Conservation (phyloP, 306 rosid genomes). For the Pterocarpus macrocarpus region DNA sequence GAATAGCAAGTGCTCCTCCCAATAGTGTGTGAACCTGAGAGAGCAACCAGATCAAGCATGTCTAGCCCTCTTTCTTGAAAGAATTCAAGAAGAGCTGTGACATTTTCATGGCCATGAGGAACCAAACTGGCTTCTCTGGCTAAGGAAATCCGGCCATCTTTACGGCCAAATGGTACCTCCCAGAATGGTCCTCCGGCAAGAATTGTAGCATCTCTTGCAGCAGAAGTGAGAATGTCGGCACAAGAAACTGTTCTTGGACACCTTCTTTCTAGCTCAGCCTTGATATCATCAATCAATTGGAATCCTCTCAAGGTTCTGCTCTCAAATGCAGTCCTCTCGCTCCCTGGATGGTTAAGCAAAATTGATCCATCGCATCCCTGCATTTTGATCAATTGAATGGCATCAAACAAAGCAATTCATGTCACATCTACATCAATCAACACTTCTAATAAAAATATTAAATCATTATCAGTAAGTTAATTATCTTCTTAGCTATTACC, state of each 20-base stretch:
- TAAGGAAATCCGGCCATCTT: constrained; percentile 71
- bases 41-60: constrained; percentile 80
- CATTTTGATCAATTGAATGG: constrained; percentile 28
- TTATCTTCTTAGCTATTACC: neutral
- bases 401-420: constrained; percentile 16
- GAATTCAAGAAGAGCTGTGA: constrained; percentile 59
- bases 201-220: constrained; percentile 88
- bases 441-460: neutral
- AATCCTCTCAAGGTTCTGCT: constrained; percentile 85
- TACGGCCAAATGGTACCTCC: constrained; percentile 87
- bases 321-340: constrained; percentile 69
- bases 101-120: constrained; percentile 88
- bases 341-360: constrained; percentile 63
- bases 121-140: constrained; percentile 72
- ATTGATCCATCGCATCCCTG: constrained; percentile 92
- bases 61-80: constrained; percentile 65
- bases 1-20: constrained; percentile 75
- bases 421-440: constrained; percentile 7
- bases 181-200: constrained; percentile 91
- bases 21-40: constrained; percentile 87
- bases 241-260: constrained; percentile 90
- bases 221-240: constrained; percentile 87
- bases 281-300: constrained; percentile 74
- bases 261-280: constrained; percentile 63
- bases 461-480: neutral